phyloP scores from a whole-genome alignment of 306 rosid species.

The Gastrolobium villosum region DNA sequence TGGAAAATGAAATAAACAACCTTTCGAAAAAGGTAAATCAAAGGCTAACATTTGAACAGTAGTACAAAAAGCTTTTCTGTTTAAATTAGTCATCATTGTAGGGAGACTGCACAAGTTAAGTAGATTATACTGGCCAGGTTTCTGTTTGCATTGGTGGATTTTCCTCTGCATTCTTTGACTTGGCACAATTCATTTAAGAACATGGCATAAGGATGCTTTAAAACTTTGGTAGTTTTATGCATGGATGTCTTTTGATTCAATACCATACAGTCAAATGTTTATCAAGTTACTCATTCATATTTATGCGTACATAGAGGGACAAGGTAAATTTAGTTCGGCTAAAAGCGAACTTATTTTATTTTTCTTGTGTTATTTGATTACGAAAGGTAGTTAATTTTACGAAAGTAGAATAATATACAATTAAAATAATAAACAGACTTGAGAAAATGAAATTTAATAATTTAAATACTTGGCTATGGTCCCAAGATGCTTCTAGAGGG shows the following conservation, averaged over 20 bases:
- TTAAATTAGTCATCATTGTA: conserved; percentile 22
- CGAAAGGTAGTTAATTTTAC: not conserved
- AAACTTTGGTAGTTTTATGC: not conserved
- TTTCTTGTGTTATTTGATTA: too few species aligned
- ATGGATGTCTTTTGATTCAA: conserved; percentile 27
- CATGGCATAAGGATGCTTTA: not conserved
- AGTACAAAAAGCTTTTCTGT: conserved; percentile 24
- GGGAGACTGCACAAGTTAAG: not conserved
- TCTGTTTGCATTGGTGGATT: conserved; percentile 17
- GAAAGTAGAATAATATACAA: not conserved
- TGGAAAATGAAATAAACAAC: conserved; percentile 72
- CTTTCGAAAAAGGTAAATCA: conserved; percentile 82
- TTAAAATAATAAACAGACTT: not conserved
- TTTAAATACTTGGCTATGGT: not conserved
- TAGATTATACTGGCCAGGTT: conserved; percentile 18
- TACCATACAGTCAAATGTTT: conserved; percentile 7
- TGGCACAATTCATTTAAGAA: conserved; percentile 1
- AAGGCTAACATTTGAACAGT: conserved; percentile 41
- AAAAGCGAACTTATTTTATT: too few species aligned
- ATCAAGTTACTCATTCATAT: not conserved
- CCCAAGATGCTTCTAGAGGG: not conserved
- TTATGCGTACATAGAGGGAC: not conserved
- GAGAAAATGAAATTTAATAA: not conserved
- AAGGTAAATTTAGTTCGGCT: not conserved
- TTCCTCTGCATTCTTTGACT: conserved; percentile 36